phyloP scores from a whole-genome alignment of 1,284 basidiomycete species.

The Neonothopanus nambi region DNA sequence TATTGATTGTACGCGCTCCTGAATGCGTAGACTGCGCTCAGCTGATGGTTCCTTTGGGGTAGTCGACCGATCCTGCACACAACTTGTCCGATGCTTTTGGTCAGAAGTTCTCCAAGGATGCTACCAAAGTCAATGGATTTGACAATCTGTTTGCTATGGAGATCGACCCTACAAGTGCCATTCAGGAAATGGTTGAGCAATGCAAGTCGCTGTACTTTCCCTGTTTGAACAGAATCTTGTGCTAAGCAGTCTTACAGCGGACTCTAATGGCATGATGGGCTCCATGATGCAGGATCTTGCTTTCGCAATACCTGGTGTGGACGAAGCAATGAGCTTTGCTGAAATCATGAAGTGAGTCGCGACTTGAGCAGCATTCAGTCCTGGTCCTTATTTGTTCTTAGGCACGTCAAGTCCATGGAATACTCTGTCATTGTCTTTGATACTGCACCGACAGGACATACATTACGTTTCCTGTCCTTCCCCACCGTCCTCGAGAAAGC shows the following conservation, averaged over 20 bases:
- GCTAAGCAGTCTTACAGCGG: slow-evolving; percentile 50
- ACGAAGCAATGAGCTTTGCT: slow-evolving; percentile 99
- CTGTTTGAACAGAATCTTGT: slow-evolving; percentile 13
- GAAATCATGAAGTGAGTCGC: slow-evolving; percentile 94
- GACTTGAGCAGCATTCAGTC: no score
- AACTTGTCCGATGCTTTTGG: slow-evolving; percentile 99
- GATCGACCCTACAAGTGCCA: slow-evolving; percentile 95
- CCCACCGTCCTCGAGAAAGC: slow-evolving; percentile 98
- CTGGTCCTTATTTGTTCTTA: slow-evolving; percentile 30
- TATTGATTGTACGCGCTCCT: slow-evolving; percentile 78
- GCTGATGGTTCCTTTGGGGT: slow-evolving; percentile 2
- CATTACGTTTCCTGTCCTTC: slow-evolving; percentile 97
- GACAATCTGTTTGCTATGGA: slow-evolving; percentile 98
- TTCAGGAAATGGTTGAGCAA: slow-evolving; percentile 99
- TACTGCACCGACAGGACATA: slow-evolving; percentile 98
- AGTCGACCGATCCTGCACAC: slow-evolving; percentile 99
- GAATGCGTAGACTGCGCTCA: neutral
- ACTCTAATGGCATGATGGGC: slow-evolving; percentile 94
- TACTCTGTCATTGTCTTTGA: slow-evolving; percentile 99
- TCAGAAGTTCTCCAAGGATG: slow-evolving; percentile 99
- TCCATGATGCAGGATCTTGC: slow-evolving; percentile 99
- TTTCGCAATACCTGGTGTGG: slow-evolving; percentile 98
- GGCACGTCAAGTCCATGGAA: slow-evolving; percentile 99
- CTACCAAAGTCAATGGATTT: slow-evolving; percentile 98
- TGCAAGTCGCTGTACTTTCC: slow-evolving; percentile 50